A percentile compares a stretch with the other conserved stretches of the same genome.
Conservation (phyloP, 1,284 basidiomycete genomes). For the Papiliotrema nemorosa region DNA sequence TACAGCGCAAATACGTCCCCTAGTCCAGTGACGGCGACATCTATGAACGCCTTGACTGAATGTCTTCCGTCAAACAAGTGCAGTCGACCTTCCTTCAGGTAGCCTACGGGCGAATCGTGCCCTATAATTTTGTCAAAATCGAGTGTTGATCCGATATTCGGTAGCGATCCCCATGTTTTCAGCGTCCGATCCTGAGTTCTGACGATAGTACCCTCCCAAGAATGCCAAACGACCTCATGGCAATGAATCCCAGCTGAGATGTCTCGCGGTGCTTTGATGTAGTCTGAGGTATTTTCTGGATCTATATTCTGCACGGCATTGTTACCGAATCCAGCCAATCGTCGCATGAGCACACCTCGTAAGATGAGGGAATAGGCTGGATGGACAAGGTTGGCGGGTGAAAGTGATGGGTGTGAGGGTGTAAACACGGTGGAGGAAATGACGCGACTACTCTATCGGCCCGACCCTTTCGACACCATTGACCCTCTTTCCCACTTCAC, state of each 20-base stretch:
- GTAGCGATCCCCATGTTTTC: neutral
- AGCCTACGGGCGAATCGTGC: conserved; percentile 4
- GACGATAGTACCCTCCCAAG: conserved; percentile 17
- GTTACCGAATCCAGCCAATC: no score
- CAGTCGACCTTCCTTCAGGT: neutral
- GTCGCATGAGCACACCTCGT: no score
- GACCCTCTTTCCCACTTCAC: neutral
- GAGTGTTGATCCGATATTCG: neutral
- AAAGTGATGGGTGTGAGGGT: no score
- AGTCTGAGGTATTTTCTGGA: no score
- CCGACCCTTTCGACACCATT: neutral
- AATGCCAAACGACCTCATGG: conserved; percentile 19
- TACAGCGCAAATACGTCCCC: conserved; percentile 16
- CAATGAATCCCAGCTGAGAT: conserved; percentile 3
- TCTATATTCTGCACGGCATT: no score
- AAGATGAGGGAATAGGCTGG: no score
- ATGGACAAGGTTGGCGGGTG: no score
- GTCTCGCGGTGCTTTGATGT: conserved; percentile 1
- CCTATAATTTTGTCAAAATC: conserved; percentile 1
- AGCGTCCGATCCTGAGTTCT: neutral
- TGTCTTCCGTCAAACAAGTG: no score
- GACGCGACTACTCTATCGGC: no score
- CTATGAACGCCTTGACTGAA: no score
- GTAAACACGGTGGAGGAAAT: no score
- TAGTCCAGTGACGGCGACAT: conserved; percentile 12